Evolutionary conservation across 1,284 basidiomycete species (phyloP).

Genomic region (Ceratobasidium sp.): DNA sequence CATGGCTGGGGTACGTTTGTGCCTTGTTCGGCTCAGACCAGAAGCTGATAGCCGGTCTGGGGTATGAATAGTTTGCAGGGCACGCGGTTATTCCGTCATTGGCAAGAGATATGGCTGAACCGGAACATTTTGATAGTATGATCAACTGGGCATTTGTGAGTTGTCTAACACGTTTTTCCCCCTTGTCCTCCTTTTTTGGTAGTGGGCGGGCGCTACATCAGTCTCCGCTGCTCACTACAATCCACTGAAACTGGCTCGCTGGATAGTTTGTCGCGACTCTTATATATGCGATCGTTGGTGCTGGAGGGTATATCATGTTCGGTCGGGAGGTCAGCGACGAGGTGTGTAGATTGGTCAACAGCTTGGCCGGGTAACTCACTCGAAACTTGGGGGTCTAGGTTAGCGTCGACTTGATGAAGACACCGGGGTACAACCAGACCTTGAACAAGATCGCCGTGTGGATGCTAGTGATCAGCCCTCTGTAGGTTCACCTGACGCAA

Average conservation of each 20-base stretch:
- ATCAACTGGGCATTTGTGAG: constrained; percentile 84
- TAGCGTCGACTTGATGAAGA: constrained; percentile 83
- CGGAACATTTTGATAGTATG: constrained; percentile 83
- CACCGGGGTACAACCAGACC: constrained; percentile 76
- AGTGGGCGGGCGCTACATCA: too few species aligned
- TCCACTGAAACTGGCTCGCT: neutral
- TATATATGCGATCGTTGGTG: constrained; percentile 84
- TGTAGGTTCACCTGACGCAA: constrained; percentile 61
- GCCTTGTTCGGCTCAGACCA: neutral
- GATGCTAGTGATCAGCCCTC: constrained; percentile 88
- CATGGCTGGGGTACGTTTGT: constrained; percentile 84
- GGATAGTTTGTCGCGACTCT: constrained; percentile 77
- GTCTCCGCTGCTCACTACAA: too few species aligned
- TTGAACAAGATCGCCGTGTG: constrained; percentile 86
- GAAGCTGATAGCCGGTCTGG: neutral
- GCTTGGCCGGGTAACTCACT: neutral
- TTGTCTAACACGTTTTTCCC: constrained; percentile 36
- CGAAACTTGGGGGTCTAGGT: constrained; percentile 63
- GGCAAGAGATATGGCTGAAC: constrained; percentile 90
- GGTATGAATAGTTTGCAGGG: constrained; percentile 75
- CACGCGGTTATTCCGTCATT: constrained; percentile 94
- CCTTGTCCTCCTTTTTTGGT: too few species aligned
- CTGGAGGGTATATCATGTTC: constrained; percentile 93
- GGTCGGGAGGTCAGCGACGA: constrained; percentile 85
- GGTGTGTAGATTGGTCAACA: constrained; percentile 59